Base-by-base conservation (phyloP, 352 stramenopile genomes). In the Pythium aphanidermatum region DNA sequence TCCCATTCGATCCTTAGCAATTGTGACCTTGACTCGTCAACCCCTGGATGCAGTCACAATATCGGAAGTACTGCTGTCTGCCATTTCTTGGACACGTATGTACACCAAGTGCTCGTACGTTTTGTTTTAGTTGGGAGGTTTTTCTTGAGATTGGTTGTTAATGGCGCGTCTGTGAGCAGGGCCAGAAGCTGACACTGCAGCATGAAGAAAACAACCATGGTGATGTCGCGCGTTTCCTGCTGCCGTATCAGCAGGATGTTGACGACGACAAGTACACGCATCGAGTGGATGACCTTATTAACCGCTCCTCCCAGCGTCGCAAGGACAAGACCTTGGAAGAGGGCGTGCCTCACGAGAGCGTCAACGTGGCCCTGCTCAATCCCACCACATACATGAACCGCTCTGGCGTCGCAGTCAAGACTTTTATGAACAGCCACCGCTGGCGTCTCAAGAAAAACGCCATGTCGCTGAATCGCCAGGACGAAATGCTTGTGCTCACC, bases 361-460 rank as follows among this genome's bases (percentile, higher is more conserved):
- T 91, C 26, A 88, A 92, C 47, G 71, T 92, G 26, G 77, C 81
- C 17, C 37, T 91, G 34, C 55, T 94, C 40, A 60, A 85, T 13
- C 83, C 83, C 0, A 75, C 64, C 7, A 94, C 83, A 8, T 94
- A 79, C 57, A 94, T 94, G 83, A 94, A 94, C 57, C 80, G 79
- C 42, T 91, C 77, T 8, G 82, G 82, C 14, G 75, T 69, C 25
- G 72, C 79, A 0, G 82, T 93, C 17, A 64, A 77, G 34, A 72
- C 71, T 11, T 92, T 91, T 38, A 87, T 93, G 75, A 68, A 88
- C 46, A 60, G 60, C 16, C 77, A 93, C 36, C 74, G 67, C 17
- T 94, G 81, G 75, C 73, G 79, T 19, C 64, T 94, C 17, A 94
- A 94, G 65, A 85, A 83, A 57, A 94, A 92, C 30, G 57, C 79